Evolutionary conservation across 306 rosid genomes (phyloP), one percentile per base, ranked within the genome.

Genomic region (Lablab purpureus): DNA sequence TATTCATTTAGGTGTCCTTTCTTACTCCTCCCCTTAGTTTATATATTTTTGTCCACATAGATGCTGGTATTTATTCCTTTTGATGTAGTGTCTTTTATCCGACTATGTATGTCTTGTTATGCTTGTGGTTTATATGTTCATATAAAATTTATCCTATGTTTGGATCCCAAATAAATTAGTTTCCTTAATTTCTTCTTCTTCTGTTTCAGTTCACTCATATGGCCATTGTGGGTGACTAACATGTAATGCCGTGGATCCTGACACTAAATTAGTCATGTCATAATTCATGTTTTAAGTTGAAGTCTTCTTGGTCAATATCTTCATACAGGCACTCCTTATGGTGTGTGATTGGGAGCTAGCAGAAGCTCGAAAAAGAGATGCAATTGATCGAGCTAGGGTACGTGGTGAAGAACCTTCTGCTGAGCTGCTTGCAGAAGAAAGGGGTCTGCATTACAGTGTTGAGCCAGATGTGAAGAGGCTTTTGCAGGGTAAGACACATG

Each of bases 381-480:
- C 92, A 51, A 73, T 92, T 69, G 97, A 91, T 86, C 92, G 97
- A 74, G 99, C 97, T 74, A 87, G 94, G 89, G 99, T 94, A 63
- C 95, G 94, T 55, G 97, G 99, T 74, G 95, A 92, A 85, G 89
- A 89, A 84, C 97, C 97, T 67, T 95, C 95, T 17, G 88, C 91
- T 40, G 97, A 92, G 86, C 85, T 94, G 88, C 97, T 91, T 77
- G 99, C 99, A 41, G 95, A 94, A 87, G 97, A 92, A 86, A 92
- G 97, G 85, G 99, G 99, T 72, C 40, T 92, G 87, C 99, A 94
- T 87, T 78, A 90, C 70, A 92, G 94, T 83, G 84, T 94, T 73
- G 97, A 91, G 87, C 81, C 89, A 55, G 97, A 92, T 73, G 95
- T 92, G 34, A 56, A 56, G 63, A 56, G 30, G n/a, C 63, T 56